Base-by-base conservation (phyloP, 495 filamentous ascomycete genomes). In the Xylaria venustula region DNA sequence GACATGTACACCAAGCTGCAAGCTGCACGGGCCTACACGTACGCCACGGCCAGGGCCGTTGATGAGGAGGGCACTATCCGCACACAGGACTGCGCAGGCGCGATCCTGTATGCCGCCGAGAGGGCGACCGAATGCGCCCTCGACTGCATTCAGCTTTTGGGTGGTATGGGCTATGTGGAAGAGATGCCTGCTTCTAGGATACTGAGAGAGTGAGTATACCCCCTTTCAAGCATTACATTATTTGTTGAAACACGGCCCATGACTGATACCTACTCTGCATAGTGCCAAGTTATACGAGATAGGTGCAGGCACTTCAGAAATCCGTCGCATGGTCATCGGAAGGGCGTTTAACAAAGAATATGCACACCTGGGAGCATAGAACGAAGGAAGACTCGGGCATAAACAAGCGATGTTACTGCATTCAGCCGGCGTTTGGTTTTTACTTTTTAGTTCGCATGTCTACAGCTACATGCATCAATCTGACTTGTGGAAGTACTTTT, bases 1-100 rank as follows among this genome's bases (percentile, higher is more conserved):
- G 92, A 97, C 72, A 98, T 98, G 92, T 94, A 98, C 78, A 96
- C 90, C 34, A 94, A 95, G 73, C 83, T 93, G 26, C 88, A 90
- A 60, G 92, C 91, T 3, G 87, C 89, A 3, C 80, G 86, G 15
- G 82, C 90, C 28, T 96, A 94, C 74, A 96, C 90, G 0, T 89
- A 90, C 59, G 78, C 84, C 22, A 90, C 89, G 3, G 91, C 91
- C n/a, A 81, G 79, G 23, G 76, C 83, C 19, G 85, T 96, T 11
- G 93, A 97, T 66, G 85, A 88, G 69, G 74, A 80, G n/a, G 85
- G 84, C 3, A 67, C 74, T 0, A 88, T 94, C 61, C 76, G 84
- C 4, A 96, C 93, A 0, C 89, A 94, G 72, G 95, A 98, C 75
- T 98, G 94, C 73, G 94, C 94, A 3, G 95, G 93, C 23, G 88